A percentile compares a stretch with the other conserved stretches of the same genome.
These are phyloP conservation scores for Dipteronia dyeriana DNA, from an alignment of 345 rosid species.

Conservation along the genomic window DNA sequence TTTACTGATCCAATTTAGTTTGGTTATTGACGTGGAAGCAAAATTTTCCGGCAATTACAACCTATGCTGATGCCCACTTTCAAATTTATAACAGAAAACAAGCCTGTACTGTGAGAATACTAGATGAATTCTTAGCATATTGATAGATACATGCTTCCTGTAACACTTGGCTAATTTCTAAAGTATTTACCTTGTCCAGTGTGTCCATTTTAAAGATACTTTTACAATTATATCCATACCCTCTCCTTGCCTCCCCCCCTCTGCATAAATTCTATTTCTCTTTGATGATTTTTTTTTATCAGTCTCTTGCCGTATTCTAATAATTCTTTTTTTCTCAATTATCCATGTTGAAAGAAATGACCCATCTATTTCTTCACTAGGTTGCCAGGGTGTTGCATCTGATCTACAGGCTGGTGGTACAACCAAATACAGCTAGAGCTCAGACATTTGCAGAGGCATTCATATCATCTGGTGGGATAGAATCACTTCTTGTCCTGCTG, in stretches of 20 bases:
- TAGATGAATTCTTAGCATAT: not conserved
- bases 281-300: conserved; percentile 11
- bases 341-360: conserved; percentile 4
- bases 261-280: not conserved
- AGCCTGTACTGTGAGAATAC: not conserved
- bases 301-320: not conserved
- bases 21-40: not conserved
- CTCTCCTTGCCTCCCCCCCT: not conserved
- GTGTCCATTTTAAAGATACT: not conserved
- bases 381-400: conserved; percentile 91
- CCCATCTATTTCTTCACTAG: conserved; percentile 43
- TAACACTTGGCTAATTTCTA: not conserved
- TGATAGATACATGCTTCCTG: not conserved
- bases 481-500: conserved; percentile 93
- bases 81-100: not conserved
- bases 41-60: not conserved
- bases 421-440: conserved; percentile 89
- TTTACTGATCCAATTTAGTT: not conserved
- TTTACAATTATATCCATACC: not conserved
- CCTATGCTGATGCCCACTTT: not conserved
- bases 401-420: conserved; percentile 85
- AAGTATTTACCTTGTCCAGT: not conserved
- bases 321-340: not conserved
- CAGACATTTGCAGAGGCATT: conserved; percentile 74
- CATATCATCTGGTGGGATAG: conserved; percentile 86